These are phyloP conservation scores for Mycena leptocephala DNA, from an alignment of 768 basidiomycete species.

Conservation along the genomic window DNA sequence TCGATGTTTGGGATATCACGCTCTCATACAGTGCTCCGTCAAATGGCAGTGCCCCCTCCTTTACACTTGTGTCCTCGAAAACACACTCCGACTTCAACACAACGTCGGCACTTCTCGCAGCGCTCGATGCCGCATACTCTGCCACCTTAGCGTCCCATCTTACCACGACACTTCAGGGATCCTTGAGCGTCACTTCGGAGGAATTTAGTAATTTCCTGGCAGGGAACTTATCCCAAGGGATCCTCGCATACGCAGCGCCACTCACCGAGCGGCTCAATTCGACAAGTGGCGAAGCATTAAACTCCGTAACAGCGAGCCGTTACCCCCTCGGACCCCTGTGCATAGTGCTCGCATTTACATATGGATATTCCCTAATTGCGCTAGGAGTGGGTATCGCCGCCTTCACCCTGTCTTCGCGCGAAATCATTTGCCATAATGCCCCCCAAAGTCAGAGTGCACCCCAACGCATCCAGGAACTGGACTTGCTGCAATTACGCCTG, in stretches of 20 bases:
- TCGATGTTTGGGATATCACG: constrained; percentile 11
- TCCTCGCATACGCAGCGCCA: constrained; percentile 17
- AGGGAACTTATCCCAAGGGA: constrained; percentile 2
- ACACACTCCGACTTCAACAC: constrained; percentile 13
- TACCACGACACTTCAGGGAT: constrained; percentile 5
- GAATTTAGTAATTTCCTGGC: not conserved
- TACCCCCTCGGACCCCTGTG: constrained; percentile 13
- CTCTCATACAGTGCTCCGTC: constrained; percentile 5
- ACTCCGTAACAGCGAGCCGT: not conserved
- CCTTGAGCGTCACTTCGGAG: not conserved
- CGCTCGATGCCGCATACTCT: constrained; percentile 15
- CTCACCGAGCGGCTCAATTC: constrained; percentile 4
- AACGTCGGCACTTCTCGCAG: constrained; percentile 15
- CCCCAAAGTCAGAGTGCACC: not conserved
- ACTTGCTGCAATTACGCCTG: not conserved
- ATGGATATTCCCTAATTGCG: not conserved
- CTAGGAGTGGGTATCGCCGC: not conserved
- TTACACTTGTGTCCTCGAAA: not conserved
- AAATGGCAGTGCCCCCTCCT: not conserved
- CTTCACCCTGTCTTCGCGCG: not conserved
- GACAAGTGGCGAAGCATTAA: not conserved
- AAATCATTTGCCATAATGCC: not conserved
- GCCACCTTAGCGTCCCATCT: constrained; percentile 3
- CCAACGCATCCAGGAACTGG: not conserved
- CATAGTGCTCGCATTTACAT: not conserved